Evolutionary conservation across 192 early-diverging fungal genomes (phyloP), one percentile per base, ranked within the genome.

Genomic region (Linnemannia exigua): DNA sequence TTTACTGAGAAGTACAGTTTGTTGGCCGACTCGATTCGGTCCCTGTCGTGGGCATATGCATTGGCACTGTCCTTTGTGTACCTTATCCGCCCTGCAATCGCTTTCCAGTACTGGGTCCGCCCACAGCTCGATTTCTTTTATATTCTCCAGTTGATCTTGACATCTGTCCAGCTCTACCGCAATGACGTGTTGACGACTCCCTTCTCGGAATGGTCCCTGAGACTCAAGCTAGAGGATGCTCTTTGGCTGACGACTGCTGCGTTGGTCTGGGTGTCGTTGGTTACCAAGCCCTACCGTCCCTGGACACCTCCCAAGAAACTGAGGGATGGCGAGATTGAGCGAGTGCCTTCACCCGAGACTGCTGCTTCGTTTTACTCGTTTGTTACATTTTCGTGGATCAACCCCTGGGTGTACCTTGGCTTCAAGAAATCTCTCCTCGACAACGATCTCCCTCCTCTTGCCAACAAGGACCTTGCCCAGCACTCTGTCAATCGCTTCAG

Each of bases 301-400:
- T 41, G 38, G 38, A 69, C 67, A 1, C 67, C 67, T 41, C 67
- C 67, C 36, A 74, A 74, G 48, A 50, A 38, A 14, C 33, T 74
- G 31, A 16, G 1, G 14, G 41, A 47, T 0, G 46, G 41, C 50
- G 72, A 74, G 22, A 33, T 50, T 22, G 72, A 50, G 35, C 37
- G 72, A 25, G 31, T 47, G 25, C 70, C 70, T 28, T 19, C 70
- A 15, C 37, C 38, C 3, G 70, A 71, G 41, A 47, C 37, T 46
- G 36, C 28, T 1, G 37, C 69, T 12, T 83, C 81, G 38, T n/a
- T 83, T 20, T 83, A 83, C 35, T 72, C 72, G 20, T 44, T 72
- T 35, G 15, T 83, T 12, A 73, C 46, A 19, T 83, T 78, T 67
- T 75, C 81, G 5, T 83, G 81, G 81, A 14, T 83, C 22, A 83